phyloP scores from a whole-genome alignment of 331 rosid species.

The Arachis monticola region DNA sequence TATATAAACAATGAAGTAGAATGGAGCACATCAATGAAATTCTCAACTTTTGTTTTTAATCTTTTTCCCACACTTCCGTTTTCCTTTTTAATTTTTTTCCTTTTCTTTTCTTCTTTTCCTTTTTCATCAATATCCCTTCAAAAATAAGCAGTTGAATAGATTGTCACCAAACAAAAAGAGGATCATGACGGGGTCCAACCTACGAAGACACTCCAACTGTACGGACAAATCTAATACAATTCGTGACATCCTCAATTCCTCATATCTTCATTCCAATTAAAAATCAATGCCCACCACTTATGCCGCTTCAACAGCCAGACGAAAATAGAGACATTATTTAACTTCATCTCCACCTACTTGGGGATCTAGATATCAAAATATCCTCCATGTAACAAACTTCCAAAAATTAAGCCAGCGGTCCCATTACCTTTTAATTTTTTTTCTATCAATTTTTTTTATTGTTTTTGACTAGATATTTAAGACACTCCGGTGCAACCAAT shows the following conservation, averaged over 20 bases:
- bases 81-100: not conserved
- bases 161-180: not conserved
- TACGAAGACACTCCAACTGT: conserved; percentile 7
- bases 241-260: not conserved
- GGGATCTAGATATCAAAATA: conserved; percentile 27
- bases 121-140: conserved; percentile 10
- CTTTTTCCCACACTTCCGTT: too few species aligned
- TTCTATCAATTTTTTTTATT: not conserved
- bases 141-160: conserved; percentile 11
- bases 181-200: conserved; percentile 21
- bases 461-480: not conserved
- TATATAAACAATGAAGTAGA: not conserved
- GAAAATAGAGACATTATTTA: not conserved
- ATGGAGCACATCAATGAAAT: not conserved
- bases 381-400: conserved; percentile 36
- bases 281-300: not conserved
- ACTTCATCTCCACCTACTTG: conserved; percentile 13
- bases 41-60: not conserved
- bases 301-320: too few species aligned
- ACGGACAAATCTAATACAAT: not conserved
- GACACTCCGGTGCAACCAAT: conserved; percentile 9
- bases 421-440: not conserved
- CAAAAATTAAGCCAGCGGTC: not conserved
- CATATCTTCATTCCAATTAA: not conserved
- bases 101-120: not conserved